A percentile compares a stretch with the other conserved stretches of the same genome.
Conservation (phyloP, 805 yeast genomes). For the Yamadazyma akitaensis region DNA sequence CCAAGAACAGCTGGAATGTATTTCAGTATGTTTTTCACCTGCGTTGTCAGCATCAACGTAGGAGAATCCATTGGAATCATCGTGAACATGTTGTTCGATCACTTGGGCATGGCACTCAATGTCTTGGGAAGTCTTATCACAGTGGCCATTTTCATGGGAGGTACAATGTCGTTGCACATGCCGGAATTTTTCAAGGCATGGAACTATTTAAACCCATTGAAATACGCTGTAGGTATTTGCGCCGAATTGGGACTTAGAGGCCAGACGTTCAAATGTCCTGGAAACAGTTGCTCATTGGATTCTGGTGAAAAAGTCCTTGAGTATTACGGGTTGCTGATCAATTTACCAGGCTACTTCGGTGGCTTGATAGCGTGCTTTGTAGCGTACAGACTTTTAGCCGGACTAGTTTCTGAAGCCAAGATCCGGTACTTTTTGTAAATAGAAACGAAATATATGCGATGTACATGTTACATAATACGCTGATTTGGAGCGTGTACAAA, state of each 20-base stretch:
- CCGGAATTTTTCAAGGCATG: slow-evolving; percentile 63
- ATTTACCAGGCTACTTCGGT: slow-evolving; percentile 28
- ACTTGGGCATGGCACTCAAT: slow-evolving; percentile 79
- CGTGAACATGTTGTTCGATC: slow-evolving; percentile 67
- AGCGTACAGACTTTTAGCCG: slow-evolving; percentile 30
- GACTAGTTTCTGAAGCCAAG: slow-evolving; percentile 21
- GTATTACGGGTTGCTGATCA: slow-evolving; percentile 25
- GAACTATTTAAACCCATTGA: slow-evolving; percentile 75
- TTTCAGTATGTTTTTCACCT: slow-evolving; percentile 57
- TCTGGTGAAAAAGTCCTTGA: slow-evolving; percentile 34
- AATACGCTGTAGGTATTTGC: slow-evolving; percentile 61
- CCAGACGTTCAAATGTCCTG: slow-evolving; percentile 48
- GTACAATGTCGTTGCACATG: slow-evolving; percentile 77
- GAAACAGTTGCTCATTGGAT: slow-evolving; percentile 17
- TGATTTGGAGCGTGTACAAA: too few species aligned
- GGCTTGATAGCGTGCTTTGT: slow-evolving; percentile 36
- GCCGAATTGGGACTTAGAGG: slow-evolving; percentile 57
- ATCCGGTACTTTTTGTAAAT: slow-evolving; percentile 22
- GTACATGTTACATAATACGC: too few species aligned
- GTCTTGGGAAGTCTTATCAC: slow-evolving; percentile 63
- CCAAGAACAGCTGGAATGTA: slow-evolving; percentile 66
- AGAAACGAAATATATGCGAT: not conserved
- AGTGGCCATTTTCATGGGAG: slow-evolving; percentile 79
- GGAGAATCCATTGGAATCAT: slow-evolving; percentile 86
- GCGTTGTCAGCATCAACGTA: slow-evolving; percentile 57